Percentiles rank a stretch among this genome's conserved stretches.
Evolutionary conservation across 345 rosid species (phyloP).

Genomic region (Rhodomyrtus tomentosa): DNA sequence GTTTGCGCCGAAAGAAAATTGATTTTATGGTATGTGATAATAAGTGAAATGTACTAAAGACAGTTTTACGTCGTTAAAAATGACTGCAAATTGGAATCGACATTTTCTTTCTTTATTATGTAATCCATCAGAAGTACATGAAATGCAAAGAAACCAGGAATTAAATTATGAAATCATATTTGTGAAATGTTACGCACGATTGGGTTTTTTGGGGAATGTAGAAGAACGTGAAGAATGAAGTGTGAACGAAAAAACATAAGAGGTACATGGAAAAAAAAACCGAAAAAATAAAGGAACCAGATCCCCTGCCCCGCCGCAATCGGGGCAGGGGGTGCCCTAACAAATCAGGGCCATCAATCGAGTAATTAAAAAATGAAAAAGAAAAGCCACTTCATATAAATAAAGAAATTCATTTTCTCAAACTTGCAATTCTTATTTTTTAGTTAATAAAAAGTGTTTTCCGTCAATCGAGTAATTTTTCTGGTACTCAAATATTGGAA

Average conservation of each 20-base stretch:
- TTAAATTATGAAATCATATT: not conserved
- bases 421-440: not conserved
- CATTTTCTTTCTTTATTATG: not conserved
- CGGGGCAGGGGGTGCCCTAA: no score
- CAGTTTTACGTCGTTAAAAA: not conserved
- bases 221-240: not conserved
- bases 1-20: not conserved
- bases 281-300: not conserved
- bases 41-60: not conserved
- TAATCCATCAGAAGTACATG: not conserved
- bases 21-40: not conserved
- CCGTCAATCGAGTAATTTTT: not conserved
- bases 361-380: not conserved
- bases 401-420: no score
- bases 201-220: not conserved
- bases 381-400: no score
- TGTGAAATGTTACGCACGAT: not conserved
- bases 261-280: not conserved
- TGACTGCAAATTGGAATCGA: not conserved
- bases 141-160: not conserved
- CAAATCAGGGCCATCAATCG: no score
- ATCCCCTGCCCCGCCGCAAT: no score
- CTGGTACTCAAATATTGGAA: not conserved
- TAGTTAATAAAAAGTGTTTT: not conserved
- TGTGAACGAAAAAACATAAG: not conserved